Percentiles rank a stretch among this genome's conserved stretches.
phyloP scores from a whole-genome alignment of 2,329 filamentous ascomycete genomes.

The Pyricularia grisea region DNA sequence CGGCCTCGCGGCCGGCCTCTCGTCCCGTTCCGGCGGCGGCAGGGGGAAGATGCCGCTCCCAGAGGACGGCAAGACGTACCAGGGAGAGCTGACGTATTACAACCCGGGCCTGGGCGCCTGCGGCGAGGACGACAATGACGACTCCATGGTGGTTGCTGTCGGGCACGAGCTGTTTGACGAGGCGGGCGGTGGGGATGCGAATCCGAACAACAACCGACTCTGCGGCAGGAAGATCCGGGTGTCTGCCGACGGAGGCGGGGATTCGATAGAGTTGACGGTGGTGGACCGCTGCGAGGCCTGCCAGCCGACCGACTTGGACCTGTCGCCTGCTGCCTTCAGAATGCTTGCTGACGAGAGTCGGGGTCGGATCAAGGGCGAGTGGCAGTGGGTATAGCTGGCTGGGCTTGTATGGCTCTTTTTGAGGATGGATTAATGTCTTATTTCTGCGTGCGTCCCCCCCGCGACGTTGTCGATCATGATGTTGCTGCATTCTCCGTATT shows the following conservation, averaged over 20 bases:
- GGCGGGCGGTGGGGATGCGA: not conserved
- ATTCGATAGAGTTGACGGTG: conserved; percentile 46
- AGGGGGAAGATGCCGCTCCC: conserved; percentile 2
- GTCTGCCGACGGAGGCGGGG: conserved; percentile 24
- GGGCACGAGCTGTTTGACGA: conserved; percentile 7
- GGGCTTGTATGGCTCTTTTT: not conserved
- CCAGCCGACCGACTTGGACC: conserved; percentile 34
- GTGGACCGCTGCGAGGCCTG: conserved; percentile 57
- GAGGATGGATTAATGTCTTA: not conserved
- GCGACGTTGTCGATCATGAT: too few relatives aligned
- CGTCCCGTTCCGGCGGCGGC: not conserved
- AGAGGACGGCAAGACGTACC: conserved; percentile 1
- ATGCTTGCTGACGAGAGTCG: conserved; percentile 32
- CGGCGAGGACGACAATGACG: conserved; percentile 3
- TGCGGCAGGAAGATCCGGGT: conserved; percentile 57
- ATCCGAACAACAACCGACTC: conserved; percentile 10
- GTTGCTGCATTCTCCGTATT: too few relatives aligned
- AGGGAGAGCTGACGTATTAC: conserved; percentile 6
- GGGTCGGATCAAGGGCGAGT: conserved; percentile 25
- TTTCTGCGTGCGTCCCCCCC: not conserved
- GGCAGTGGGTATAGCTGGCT: conserved; percentile 21
- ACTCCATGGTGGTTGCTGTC: conserved; percentile 6
- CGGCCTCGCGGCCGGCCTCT: conserved; percentile 6
- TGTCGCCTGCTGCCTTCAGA: conserved; percentile 36
- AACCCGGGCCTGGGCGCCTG: conserved; percentile 6